Evolutionary conservation across 2,329 filamentous ascomycete species (phyloP), one percentile per base, ranked within the genome.

Genomic region (Xylariaceae sp.): DNA sequence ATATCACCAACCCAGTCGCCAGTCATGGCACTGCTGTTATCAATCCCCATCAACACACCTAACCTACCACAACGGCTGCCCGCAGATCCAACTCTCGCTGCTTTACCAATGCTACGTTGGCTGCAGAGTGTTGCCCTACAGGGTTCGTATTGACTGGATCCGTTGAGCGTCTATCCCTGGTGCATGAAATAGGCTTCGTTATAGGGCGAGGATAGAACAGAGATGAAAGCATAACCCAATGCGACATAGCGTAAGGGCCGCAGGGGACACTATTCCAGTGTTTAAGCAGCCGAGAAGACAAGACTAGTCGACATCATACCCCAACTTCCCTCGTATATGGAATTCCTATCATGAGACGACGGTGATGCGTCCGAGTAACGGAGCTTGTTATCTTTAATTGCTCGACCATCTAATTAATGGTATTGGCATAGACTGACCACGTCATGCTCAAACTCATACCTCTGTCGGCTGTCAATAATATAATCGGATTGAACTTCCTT

Each of bases 1-100:
- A 45, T 55, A 57, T 56, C 56, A 55, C 53, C 52, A n/a, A 27
- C 47, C 57, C 57, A 59, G 44, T 59, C 53, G 58, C 57, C 57
- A 59, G 44, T 59, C 53, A 59, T 44, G 47, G 46, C 41, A 45
- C 35, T 45, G 43, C 48, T 51, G 52, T 53, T 58, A 60, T 59
- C 54, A 56, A 45, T 52, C 52, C 47, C 41, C 27, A 40, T 47
- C n/a, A 17, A 32, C 39, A 42, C 30, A 39, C 43, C 22, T 27
- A 27, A 27, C 22, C 22, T 27, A 27, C 22, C 7, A 7, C 22
- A 27, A 27, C 44, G 30, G 41, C 39, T 14, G 30, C 18, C 19
- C 39, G 12, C 41, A 14, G 32, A 17, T 41, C 39, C 12, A 35
- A 11, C 45, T 40, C 38, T 47, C 32, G 44, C 44, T 22, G 42